phyloP scores from a whole-genome alignment of 1,139 yeast species.

The Candida sp. region DNA sequence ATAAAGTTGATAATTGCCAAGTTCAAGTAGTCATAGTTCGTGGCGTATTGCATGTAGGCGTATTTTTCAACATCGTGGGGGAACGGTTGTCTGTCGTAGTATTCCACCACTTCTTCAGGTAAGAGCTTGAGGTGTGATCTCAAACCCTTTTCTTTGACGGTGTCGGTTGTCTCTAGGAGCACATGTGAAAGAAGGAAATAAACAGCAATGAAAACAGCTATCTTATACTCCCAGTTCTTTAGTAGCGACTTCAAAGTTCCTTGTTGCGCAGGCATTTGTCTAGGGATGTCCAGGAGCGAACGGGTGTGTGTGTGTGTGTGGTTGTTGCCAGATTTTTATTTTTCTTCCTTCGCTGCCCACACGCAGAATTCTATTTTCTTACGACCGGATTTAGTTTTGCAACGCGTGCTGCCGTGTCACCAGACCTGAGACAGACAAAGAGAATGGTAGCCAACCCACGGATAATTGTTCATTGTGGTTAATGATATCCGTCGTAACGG shows the following conservation, averaged over 20 bases:
- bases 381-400: too few relatives aligned
- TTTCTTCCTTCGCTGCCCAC: too few relatives aligned
- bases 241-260: conserved; percentile 9
- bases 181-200: conserved; percentile 25
- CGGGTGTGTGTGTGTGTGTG: too few relatives aligned
- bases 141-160: conserved; percentile 17
- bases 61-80: conserved; percentile 14
- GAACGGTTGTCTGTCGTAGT: conserved; percentile 13
- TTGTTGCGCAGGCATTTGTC: neutral
- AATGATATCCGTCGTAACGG: too few relatives aligned
- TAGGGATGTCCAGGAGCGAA: too few relatives aligned
- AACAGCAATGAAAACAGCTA: conserved; percentile 23
- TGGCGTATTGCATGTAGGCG: conserved; percentile 44
- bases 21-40: conserved; percentile 33
- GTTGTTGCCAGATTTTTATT: too few relatives aligned
- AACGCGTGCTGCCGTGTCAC: too few relatives aligned
- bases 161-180: conserved; percentile 15
- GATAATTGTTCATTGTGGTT: too few relatives aligned
- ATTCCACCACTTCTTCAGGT: conserved; percentile 25
- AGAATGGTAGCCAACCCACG: too few relatives aligned
- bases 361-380: too few relatives aligned
- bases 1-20: conserved; percentile 36
- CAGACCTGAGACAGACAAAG: too few relatives aligned
- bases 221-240: conserved; percentile 29
- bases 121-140: conserved; percentile 23